Evolutionary conservation across 805 yeast genomes (phyloP).

Genomic region (Tetrapisispora nanseiensis): DNA sequence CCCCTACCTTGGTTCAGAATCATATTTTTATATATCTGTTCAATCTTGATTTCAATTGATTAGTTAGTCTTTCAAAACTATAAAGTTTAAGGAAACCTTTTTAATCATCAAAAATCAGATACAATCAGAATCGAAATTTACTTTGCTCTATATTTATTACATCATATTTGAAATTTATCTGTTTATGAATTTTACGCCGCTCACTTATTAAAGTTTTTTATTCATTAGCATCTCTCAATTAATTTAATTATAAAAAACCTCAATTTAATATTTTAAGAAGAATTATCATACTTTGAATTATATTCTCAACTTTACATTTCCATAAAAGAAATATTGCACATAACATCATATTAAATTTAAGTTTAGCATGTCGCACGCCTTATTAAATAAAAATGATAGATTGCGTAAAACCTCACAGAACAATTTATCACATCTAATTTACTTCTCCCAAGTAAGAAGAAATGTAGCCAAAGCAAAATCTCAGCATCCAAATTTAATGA

Average conservation of each 20-base stretch:
- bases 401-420: background rate
- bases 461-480: slow-evolving; percentile 11
- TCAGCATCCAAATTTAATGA: slow-evolving; percentile 28
- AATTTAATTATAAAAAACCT: background rate
- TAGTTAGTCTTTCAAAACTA: no score
- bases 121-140: no score
- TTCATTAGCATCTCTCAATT: background rate
- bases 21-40: no score
- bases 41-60: no score
- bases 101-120: no score
- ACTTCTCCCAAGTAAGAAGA: slow-evolving; percentile 16
- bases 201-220: background rate
- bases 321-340: no score
- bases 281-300: no score
- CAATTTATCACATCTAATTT: slow-evolving; percentile 3
- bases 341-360: no score
- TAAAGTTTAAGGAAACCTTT: no score
- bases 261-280: background rate
- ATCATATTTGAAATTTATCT: background rate
- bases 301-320: background rate
- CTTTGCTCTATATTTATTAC: no score
- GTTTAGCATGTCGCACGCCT: background rate
- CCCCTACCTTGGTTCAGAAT: no score
- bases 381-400: background rate
- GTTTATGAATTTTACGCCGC: slow-evolving; percentile 1